Percentiles rank a stretch among this genome's conserved stretches.
Evolutionary conservation across 2,329 filamentous ascomycete genomes (phyloP).

Genomic region (Thermoascus crustaceus): DNA sequence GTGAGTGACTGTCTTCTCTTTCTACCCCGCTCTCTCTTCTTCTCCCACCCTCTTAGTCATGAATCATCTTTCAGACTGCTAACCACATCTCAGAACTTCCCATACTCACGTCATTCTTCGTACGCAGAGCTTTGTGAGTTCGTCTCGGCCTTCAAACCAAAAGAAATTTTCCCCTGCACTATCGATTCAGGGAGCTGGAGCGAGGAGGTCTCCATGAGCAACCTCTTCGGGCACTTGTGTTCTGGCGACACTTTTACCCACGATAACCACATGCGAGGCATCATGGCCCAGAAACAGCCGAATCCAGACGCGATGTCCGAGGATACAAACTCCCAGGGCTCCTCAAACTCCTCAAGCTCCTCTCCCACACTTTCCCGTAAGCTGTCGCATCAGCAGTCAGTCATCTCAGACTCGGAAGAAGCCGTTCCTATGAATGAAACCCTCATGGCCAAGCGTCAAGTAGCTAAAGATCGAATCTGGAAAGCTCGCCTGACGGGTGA

Average conservation of each 20-base stretch:
- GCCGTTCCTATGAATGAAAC: too few species aligned
- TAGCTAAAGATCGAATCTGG: too few species aligned
- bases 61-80: background rate
- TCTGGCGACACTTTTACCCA: constrained; percentile 54
- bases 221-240: constrained; percentile 65
- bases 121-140: constrained; percentile 70
- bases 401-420: too few species aligned
- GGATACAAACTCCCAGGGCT: background rate
- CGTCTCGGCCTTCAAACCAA: constrained; percentile 59
- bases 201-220: constrained; percentile 53
- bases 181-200: constrained; percentile 58
- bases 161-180: constrained; percentile 77
- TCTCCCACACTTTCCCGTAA: background rate
- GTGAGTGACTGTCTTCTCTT: constrained; percentile 18
- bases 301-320: constrained; percentile 12
- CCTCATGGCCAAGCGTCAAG: too few species aligned
- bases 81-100: constrained; percentile 48
- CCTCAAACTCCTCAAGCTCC: constrained; percentile 1
- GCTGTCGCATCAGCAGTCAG: too few species aligned
- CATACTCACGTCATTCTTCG: constrained; percentile 84
- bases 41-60: background rate
- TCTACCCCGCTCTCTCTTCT: too few species aligned
- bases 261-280: constrained; percentile 51
- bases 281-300: constrained; percentile 15
- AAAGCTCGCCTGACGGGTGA: too few species aligned